A percentile compares a stretch with the other conserved stretches of the same genome.
Evolutionary conservation across 2,329 filamentous ascomycete genomes (phyloP).

Genomic region (Colletotrichum sp.): DNA sequence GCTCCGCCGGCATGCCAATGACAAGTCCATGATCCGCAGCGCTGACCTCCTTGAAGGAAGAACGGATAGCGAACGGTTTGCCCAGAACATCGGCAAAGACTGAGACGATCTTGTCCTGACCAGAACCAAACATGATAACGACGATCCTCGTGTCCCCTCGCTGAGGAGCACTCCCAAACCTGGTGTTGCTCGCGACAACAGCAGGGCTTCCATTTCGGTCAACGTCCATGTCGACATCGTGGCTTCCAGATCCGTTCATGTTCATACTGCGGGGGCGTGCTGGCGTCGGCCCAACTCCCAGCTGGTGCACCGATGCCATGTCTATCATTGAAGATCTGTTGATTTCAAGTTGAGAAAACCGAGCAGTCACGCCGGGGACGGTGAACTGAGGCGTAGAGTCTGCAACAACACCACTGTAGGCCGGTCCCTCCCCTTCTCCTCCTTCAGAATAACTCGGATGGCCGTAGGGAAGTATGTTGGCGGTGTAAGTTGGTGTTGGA

Average conservation of each 20-base stretch:
- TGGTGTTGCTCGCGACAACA: constrained; percentile 38
- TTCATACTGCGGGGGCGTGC: constrained; percentile 30
- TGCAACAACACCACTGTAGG: neutral
- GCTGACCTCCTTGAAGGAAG: constrained; percentile 58
- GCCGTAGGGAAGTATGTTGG: constrained; percentile 12
- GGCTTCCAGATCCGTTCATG: constrained; percentile 27
- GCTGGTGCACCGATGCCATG: constrained; percentile 45
- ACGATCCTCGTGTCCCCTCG: constrained; percentile 63
- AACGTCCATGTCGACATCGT: constrained; percentile 34
- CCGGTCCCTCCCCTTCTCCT: constrained; percentile 20
- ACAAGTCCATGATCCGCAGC: constrained; percentile 66
- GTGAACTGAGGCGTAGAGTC: neutral
- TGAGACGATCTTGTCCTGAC: constrained; percentile 76
- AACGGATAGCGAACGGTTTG: constrained; percentile 69
- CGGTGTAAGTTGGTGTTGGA: neutral
- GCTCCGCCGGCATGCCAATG: constrained; percentile 65
- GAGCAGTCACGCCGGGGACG: constrained; percentile 5
- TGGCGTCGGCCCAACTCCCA: constrained; percentile 37
- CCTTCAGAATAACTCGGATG: constrained; percentile 1
- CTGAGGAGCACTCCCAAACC: constrained; percentile 50
- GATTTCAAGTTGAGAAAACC: constrained; percentile 14
- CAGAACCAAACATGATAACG: constrained; percentile 72
- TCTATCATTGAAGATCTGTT: neutral
- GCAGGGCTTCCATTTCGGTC: constrained; percentile 40
- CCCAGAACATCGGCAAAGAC: constrained; percentile 81